A percentile compares a stretch with the other conserved stretches of the same genome.
These are phyloP conservation scores for Aspergillus texensis DNA, from an alignment of 2,329 filamentous ascomycete genomes.

Conservation along the genomic window DNA sequence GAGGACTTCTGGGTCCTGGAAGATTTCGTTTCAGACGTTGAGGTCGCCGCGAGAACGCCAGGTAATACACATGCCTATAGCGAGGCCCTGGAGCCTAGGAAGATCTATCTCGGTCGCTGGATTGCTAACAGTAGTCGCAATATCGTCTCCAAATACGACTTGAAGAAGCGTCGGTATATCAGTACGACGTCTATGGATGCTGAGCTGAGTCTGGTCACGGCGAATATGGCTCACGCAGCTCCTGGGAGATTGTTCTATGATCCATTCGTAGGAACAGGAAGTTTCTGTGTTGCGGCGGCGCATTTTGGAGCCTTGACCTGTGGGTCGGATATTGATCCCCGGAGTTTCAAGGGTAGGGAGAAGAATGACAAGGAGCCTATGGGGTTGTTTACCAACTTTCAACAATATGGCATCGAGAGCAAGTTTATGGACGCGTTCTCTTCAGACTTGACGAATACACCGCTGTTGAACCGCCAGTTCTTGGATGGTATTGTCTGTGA, in stretches of 20 bases:
- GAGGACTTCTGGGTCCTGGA: slow-evolving; percentile 81
- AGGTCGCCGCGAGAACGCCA: slow-evolving; percentile 11
- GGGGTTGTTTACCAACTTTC: slow-evolving; percentile 70
- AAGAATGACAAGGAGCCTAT: slow-evolving; percentile 50
- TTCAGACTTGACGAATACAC: slow-evolving; percentile 85
- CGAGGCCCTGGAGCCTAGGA: slow-evolving; percentile 57
- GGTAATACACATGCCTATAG: slow-evolving; percentile 21
- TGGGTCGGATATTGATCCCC: slow-evolving; percentile 91
- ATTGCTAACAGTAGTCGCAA: slow-evolving; percentile 69
- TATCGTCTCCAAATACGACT: slow-evolving; percentile 72
- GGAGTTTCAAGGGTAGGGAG: slow-evolving; percentile 73
- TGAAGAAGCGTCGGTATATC: slow-evolving; percentile 93
- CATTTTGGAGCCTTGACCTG: slow-evolving; percentile 84
- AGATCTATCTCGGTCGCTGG: slow-evolving; percentile 72
- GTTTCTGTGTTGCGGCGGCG: slow-evolving; percentile 85
- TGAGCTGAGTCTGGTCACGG: slow-evolving; percentile 86
- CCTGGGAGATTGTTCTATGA: slow-evolving; percentile 90
- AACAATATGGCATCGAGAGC: slow-evolving; percentile 72
- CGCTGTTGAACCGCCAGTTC: slow-evolving; percentile 62
- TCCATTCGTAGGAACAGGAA: slow-evolving; percentile 93
- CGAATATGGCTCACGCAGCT: slow-evolving; percentile 81
- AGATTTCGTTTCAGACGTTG: slow-evolving; percentile 65
- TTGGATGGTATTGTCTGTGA: slow-evolving; percentile 95
- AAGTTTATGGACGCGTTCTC: slow-evolving; percentile 77
- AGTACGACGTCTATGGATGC: slow-evolving; percentile 97